Conservation (phyloP, 176 grass and related monocot species). For the Bolboschoenus planiculmis region DNA sequence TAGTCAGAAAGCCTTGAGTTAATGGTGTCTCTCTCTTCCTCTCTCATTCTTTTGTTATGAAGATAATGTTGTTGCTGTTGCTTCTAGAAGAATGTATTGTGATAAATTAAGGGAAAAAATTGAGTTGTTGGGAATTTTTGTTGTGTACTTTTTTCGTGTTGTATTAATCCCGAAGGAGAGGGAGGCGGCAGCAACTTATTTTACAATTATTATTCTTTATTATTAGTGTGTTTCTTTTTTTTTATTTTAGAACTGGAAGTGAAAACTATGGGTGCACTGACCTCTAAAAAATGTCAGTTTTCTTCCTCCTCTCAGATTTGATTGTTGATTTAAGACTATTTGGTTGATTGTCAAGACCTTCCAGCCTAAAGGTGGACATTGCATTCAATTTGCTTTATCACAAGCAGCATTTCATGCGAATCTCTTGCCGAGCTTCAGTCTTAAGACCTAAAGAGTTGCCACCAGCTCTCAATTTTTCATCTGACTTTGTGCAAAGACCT, state of each 20-base stretch:
- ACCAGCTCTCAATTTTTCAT: background rate
- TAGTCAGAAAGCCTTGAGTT: constrained; percentile 28
- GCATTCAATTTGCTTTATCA: background rate
- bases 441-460: background rate
- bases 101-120: constrained; percentile 33
- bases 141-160: constrained; percentile 35
- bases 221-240: constrained; percentile 16
- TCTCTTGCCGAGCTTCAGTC: background rate
- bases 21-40: constrained; percentile 30
- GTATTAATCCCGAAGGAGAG: constrained; percentile 45
- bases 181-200: constrained; percentile 38
- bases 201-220: constrained; percentile 28
- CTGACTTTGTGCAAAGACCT: background rate
- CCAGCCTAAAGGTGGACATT: background rate
- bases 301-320: background rate
- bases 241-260: constrained; percentile 7
- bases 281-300: constrained; percentile 10
- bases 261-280: constrained; percentile 20
- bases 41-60: constrained; percentile 72
- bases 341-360: background rate
- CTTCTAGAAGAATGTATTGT: constrained; percentile 36
- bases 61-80: constrained; percentile 56
- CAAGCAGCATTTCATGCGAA: background rate
- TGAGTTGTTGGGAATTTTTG: constrained; percentile 29
- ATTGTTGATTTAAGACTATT: background rate